Percentiles rank a stretch among this genome's conserved stretches.
Evolutionary conservation across 2,329 filamentous ascomycete genomes (phyloP).

Genomic region (Rasamsonia emersonii): DNA sequence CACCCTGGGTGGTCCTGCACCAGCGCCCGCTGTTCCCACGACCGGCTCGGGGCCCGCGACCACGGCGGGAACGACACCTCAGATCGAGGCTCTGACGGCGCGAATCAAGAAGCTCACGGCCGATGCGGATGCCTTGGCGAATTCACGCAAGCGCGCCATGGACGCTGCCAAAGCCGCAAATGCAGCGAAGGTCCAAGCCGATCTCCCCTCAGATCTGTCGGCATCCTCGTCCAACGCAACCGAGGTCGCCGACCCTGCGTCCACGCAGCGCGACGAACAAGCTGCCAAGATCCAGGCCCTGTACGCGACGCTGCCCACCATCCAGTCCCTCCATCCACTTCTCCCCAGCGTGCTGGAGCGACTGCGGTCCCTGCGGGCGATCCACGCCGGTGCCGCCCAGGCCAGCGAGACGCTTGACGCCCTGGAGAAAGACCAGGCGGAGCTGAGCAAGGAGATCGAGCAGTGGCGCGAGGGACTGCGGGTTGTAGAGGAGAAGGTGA

Average conservation of each 20-base stretch:
- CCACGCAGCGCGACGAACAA: slow-evolving; percentile 51
- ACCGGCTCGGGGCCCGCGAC: slow-evolving; percentile 13
- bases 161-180: slow-evolving; percentile 35
- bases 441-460: slow-evolving; percentile 74
- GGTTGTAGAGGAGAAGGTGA: slow-evolving; percentile 68
- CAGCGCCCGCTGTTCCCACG: slow-evolving; percentile 18
- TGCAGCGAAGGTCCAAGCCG: slow-evolving; percentile 27
- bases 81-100: slow-evolving; percentile 36
- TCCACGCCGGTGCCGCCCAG: slow-evolving; percentile 79
- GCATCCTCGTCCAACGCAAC: slow-evolving; percentile 30
- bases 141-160: slow-evolving; percentile 34
- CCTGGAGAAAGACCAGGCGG: slow-evolving; percentile 69
- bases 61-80: slow-evolving; percentile 28
- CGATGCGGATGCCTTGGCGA: slow-evolving; percentile 36
- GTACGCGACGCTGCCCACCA: slow-evolving; percentile 79
- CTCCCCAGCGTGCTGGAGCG: slow-evolving; percentile 79
- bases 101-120: slow-evolving; percentile 36
- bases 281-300: slow-evolving; percentile 82
- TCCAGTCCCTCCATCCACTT: slow-evolving; percentile 76
- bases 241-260: slow-evolving; percentile 45
- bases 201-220: slow-evolving; percentile 17
- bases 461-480: slow-evolving; percentile 76
- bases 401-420: slow-evolving; percentile 69
- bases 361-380: slow-evolving; percentile 68
- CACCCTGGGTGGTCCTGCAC: slow-evolving; percentile 28